These are phyloP conservation scores for Cladosporium sp. DNA, from an alignment of 2,329 filamentous ascomycete genomes.

Conservation along the genomic window DNA sequence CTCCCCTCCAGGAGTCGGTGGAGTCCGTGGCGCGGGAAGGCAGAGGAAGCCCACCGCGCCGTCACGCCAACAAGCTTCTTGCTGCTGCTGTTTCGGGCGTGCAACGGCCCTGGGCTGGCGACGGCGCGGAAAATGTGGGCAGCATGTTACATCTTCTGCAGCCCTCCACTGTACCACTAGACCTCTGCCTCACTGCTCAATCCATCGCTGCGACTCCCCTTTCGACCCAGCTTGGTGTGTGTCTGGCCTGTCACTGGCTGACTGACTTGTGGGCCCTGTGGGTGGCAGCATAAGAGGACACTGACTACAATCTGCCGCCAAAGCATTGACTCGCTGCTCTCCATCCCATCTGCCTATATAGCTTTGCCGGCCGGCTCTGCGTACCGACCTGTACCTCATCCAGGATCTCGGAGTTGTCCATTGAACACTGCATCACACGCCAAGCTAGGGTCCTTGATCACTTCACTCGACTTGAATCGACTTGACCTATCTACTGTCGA, in stretches of 20 bases:
- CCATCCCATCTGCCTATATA: constrained; percentile 26
- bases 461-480: not conserved
- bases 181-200: constrained; percentile 36
- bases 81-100: constrained; percentile 34
- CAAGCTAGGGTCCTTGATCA: not conserved
- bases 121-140: constrained; percentile 29
- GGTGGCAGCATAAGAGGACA: constrained; percentile 28
- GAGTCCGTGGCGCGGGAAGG: constrained; percentile 14
- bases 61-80: constrained; percentile 35
- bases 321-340: constrained; percentile 4
- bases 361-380: constrained; percentile 24
- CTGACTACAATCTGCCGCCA: constrained; percentile 12
- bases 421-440: constrained; percentile 6
- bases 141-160: constrained; percentile 35
- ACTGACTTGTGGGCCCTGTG: constrained; percentile 23
- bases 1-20: constrained; percentile 7
- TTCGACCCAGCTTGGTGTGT: constrained; percentile 35
- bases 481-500: not conserved
- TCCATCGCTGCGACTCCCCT: constrained; percentile 29
- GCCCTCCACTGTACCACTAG: constrained; percentile 37
- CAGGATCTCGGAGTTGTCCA: constrained; percentile 22
- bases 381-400: constrained; percentile 27
- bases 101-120: constrained; percentile 32
- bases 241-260: constrained; percentile 37
- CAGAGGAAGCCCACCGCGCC: constrained; percentile 35